Conservation (phyloP, 257 asterid species). For the Leptodermis oblonga region DNA sequence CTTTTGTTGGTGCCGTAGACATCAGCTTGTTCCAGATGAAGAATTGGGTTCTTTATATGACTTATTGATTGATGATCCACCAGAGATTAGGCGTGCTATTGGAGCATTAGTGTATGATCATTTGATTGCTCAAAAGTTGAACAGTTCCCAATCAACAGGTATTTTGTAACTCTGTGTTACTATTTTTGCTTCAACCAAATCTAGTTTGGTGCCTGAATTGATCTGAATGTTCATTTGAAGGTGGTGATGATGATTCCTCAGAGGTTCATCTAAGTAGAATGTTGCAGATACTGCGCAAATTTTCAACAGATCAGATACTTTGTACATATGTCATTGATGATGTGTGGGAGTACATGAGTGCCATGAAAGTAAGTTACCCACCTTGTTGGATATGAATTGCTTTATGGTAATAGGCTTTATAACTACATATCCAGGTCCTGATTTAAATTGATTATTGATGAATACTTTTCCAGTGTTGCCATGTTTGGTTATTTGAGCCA, state of each 20-base stretch:
- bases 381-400: not conserved
- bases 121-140: slow-evolving; percentile 89
- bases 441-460: not conserved
- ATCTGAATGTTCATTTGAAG: slow-evolving; percentile 36
- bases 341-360: slow-evolving; percentile 98
- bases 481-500: too few relatives aligned
- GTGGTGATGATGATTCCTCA: slow-evolving; percentile 58
- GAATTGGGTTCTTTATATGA: slow-evolving; percentile 94
- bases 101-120: slow-evolving; percentile 94
- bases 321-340: slow-evolving; percentile 92
- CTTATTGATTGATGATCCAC: slow-evolving; percentile 90
- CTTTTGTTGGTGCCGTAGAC: slow-evolving; percentile 73
- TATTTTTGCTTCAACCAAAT: slow-evolving; percentile 3
- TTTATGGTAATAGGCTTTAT: not conserved
- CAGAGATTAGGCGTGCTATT: slow-evolving; percentile 91
- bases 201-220: not conserved
- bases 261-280: slow-evolving; percentile 82
- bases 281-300: slow-evolving; percentile 85
- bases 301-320: slow-evolving; percentile 81
- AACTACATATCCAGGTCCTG: too few relatives aligned
- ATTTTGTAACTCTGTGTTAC: slow-evolving; percentile 4
- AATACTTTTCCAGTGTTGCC: not conserved
- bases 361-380: slow-evolving; percentile 75
- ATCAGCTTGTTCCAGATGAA: slow-evolving; percentile 96
- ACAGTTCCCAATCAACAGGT: slow-evolving; percentile 81